Evolutionary conservation across 345 rosid species (phyloP).

Genomic region (Hevea brasiliensis): DNA sequence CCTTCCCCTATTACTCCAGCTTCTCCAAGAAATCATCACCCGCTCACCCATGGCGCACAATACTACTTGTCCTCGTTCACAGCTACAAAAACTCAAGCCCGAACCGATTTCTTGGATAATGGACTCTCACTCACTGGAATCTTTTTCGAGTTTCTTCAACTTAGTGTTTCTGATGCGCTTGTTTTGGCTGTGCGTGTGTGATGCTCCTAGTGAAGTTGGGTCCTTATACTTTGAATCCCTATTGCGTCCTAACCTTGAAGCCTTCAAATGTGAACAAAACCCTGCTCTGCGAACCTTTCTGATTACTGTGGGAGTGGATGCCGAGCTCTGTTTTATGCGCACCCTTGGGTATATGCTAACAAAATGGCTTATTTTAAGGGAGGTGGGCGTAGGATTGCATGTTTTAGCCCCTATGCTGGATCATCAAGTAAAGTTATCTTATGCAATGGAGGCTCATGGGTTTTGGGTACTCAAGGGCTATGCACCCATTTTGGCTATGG

Average conservation of each 20-base stretch:
- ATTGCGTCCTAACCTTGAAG: constrained; percentile 57
- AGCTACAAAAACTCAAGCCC: constrained; percentile 56
- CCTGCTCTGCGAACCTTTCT: constrained; percentile 69
- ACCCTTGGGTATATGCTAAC: constrained; percentile 67
- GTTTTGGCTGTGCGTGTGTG: constrained; percentile 69
- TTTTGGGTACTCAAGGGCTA: constrained; percentile 75
- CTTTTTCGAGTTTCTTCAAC: constrained; percentile 69
- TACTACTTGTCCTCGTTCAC: constrained; percentile 59
- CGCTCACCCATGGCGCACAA: constrained; percentile 51
- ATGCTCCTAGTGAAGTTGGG: constrained; percentile 70
- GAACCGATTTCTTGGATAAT: constrained; percentile 76
- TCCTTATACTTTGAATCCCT: constrained; percentile 62
- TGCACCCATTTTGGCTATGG: constrained; percentile 63
- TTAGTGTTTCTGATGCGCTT: constrained; percentile 62
- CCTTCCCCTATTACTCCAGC: constrained; percentile 72
- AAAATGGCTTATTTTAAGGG: constrained; percentile 74
- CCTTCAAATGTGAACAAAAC: constrained; percentile 37
- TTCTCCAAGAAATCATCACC: constrained; percentile 63
- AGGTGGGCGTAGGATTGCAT: constrained; percentile 61
- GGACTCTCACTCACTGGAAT: constrained; percentile 76
- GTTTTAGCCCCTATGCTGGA: constrained; percentile 32
- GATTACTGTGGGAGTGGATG: constrained; percentile 60
- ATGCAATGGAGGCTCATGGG: constrained; percentile 76
- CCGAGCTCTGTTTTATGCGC: constrained; percentile 71
- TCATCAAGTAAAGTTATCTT: constrained; percentile 50